These are phyloP conservation scores for Oleoguttula mirabilis DNA, from an alignment of 495 filamentous ascomycete species.

Conservation along the genomic window DNA sequence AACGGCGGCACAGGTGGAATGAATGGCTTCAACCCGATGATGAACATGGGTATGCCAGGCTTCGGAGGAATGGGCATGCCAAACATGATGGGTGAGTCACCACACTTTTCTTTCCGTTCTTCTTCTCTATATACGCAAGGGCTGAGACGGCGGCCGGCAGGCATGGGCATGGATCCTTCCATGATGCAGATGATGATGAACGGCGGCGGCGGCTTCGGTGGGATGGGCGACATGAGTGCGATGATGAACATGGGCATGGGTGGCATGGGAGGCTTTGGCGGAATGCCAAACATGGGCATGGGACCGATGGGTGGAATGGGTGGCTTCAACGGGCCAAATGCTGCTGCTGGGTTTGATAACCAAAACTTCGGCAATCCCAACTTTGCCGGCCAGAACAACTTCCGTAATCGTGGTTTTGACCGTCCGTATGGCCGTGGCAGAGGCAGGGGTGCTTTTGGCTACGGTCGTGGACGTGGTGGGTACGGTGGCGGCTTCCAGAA, in stretches of 20 bases:
- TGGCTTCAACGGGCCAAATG: constrained; percentile 17
- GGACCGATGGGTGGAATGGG: constrained; percentile 9
- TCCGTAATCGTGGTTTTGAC: constrained; percentile 20
- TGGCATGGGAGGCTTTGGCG: constrained; percentile 16
- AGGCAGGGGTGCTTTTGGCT: constrained; percentile 2
- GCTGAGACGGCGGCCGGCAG: constrained; percentile 36
- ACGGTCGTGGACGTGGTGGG: constrained; percentile 12
- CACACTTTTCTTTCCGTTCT: not conserved
- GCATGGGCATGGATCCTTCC: constrained; percentile 77
- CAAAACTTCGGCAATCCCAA: constrained; percentile 20
- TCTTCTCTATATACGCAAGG: not conserved
- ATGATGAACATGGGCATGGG: constrained; percentile 52
- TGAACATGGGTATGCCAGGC: constrained; percentile 46
- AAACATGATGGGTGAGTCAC: constrained; percentile 1
- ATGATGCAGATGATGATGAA: constrained; percentile 55
- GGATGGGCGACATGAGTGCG: constrained; percentile 51
- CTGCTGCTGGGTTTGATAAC: constrained; percentile 15
- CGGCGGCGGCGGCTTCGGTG: constrained; percentile 58
- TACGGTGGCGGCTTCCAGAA: constrained; percentile 22
- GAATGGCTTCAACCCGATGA: constrained; percentile 65
- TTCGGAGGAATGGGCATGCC: constrained; percentile 3
- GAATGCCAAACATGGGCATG: constrained; percentile 34
- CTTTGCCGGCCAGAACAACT: constrained; percentile 9
- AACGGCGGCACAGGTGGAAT: constrained; percentile 43
- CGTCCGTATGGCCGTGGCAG: constrained; percentile 15